A percentile compares a stretch with the other conserved stretches of the same genome.
phyloP scores from a whole-genome alignment of 192 early-diverging fungal species.

The Coemansia sp. region DNA sequence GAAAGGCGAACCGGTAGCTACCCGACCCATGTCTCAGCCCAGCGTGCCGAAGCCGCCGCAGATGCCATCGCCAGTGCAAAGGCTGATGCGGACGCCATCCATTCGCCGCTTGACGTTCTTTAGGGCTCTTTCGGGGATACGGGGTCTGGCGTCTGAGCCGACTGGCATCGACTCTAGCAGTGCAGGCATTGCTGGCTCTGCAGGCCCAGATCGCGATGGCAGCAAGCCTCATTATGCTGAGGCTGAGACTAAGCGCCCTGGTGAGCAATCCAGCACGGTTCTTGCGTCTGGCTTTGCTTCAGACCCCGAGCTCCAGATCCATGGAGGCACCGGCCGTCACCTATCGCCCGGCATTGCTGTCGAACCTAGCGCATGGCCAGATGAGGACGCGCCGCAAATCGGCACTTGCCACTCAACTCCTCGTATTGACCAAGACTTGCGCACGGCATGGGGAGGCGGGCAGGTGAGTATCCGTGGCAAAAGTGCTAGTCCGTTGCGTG shows the following conservation, averaged over 20 bases:
- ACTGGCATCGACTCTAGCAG: not conserved
- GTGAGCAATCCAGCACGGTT: not conserved
- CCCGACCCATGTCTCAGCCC: not conserved
- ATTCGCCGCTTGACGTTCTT: slow-evolving; percentile 24
- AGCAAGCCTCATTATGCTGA: not conserved
- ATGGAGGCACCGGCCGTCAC: not conserved
- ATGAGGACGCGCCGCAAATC: not conserved
- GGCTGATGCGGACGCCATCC: slow-evolving; percentile 11
- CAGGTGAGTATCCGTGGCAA: not conserved
- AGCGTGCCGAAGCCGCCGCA: not conserved
- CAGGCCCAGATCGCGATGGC: not conserved
- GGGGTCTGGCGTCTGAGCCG: not conserved
- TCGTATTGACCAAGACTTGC: not conserved
- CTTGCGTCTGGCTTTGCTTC: not conserved
- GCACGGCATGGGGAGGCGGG: not conserved
- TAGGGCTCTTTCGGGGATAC: slow-evolving; percentile 4
- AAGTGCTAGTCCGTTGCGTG: not conserved
- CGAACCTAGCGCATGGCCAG: not conserved
- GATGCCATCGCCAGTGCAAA: slow-evolving; percentile 1
- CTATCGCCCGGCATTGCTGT: not conserved
- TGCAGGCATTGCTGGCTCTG: not conserved
- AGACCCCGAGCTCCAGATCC: not conserved
- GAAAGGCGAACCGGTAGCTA: not conserved
- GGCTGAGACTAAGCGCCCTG: not conserved
- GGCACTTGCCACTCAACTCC: not conserved